A percentile compares a stretch with the other conserved stretches of the same genome.
phyloP scores from a whole-genome alignment of 1,284 basidiomycete species.

The Melampsora larici-populina region DNA sequence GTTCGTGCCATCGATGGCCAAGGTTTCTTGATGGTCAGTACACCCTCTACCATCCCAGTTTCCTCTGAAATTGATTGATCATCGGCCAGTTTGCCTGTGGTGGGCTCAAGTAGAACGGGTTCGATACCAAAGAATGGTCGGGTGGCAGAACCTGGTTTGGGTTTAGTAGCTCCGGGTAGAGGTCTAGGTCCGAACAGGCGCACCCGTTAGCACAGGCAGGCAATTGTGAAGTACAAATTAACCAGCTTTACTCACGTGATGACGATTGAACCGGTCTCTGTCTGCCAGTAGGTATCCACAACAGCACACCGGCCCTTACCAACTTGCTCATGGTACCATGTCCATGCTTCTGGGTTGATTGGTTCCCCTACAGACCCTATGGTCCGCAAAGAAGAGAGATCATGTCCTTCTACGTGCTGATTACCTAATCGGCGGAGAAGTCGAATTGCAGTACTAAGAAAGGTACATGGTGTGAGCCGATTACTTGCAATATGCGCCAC shows the following conservation, averaged over 20 bases:
- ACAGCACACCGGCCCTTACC: conserved; percentile 85
- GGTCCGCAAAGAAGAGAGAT: conserved; percentile 78
- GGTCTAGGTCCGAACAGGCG: conserved; percentile 56
- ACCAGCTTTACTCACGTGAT: conserved; percentile 60
- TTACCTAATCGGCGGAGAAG: conserved; percentile 82
- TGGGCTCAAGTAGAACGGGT: conserved; percentile 79
- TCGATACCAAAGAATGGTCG: conserved; percentile 97
- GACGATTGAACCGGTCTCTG: conserved; percentile 93
- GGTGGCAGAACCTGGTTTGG: conserved; percentile 93
- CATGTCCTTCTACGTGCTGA: conserved; percentile 78
- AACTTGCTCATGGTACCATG: conserved; percentile 96
- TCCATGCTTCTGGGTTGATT: conserved; percentile 98
- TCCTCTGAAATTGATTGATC: conserved; percentile 66
- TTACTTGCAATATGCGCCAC: background rate
- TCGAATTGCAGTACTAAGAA: conserved; percentile 66
- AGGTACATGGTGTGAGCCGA: background rate
- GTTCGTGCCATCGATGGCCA: conserved; percentile 98
- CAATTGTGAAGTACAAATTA: background rate
- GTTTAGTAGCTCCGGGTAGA: conserved; percentile 88
- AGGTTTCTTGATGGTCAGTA: conserved; percentile 77
- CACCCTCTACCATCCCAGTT: conserved; percentile 64
- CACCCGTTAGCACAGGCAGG: background rate
- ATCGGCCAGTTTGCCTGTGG: conserved; percentile 66
- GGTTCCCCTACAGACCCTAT: conserved; percentile 94
- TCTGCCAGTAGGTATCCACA: conserved; percentile 79